Evolutionary conservation across 2,329 filamentous ascomycete species (phyloP), one percentile per base, ranked within the genome.

Genomic region (Xylariaceae sp.): DNA sequence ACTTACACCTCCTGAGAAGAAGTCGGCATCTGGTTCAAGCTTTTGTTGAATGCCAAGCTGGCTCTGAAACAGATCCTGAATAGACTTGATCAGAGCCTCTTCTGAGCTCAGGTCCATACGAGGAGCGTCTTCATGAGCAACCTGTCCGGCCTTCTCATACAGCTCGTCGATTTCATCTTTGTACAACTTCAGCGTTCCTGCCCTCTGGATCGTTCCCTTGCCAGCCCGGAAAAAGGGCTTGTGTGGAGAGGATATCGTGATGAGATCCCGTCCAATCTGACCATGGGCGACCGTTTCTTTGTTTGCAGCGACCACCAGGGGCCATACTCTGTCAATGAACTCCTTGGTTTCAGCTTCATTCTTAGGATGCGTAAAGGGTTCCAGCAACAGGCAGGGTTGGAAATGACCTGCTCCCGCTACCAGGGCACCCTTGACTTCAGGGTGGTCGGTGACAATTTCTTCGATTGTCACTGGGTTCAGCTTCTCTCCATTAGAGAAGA

Each of bases 401-500:
- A 83, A 80, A 2, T 65, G 69, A 39, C 75, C 72, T 14, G 73
- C 63, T 3, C 82, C 82, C 0, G 82, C 77, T 1, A 83, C 76
- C 1, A 82, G 8, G 0, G 75, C 78, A 1, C 74, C 75, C 9
- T 71, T 73, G 29, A 82, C 61, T 1, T 69, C 60, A 0, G 76
- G 73, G 40, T 81, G 78, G 9, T 66, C 67, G 6, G 64, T 56
- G 2, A 82, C 65, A 12, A 71, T 72, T 0, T 67, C 62, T 59
- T 82, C 79, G 29, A 81, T 77, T 2, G 70, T 73, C 3, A 78
- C 67, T 0, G 79, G 78, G 58, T 83, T 83, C 6, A 82, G 62
- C 65, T 83, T 82, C 68, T 82, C 78, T 24, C 79, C 80, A 43
- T 78, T 81, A 2, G 75, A 77, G 31, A 83, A 76, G 12, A 82